Conservation (phyloP, 2,329 filamentous ascomycete genomes). For the Lasiodiplodia hormozganensis region DNA sequence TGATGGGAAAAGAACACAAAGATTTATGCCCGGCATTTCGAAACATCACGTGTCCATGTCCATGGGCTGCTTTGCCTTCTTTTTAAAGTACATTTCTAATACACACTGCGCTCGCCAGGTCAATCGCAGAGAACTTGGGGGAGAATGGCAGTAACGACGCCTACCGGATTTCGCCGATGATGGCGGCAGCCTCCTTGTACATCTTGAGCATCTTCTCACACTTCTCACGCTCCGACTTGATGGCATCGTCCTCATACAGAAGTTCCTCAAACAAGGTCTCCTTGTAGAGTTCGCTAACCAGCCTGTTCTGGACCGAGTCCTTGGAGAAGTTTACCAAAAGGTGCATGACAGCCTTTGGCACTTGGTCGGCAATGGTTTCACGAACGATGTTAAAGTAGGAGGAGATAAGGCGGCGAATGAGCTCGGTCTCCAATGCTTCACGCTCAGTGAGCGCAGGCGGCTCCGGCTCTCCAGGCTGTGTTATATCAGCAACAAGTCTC, state of each 20-base stretch:
- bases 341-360: conserved; percentile 99
- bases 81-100: conserved; percentile 26
- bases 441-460: conserved; percentile 93
- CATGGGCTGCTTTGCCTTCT: conserved; percentile 15
- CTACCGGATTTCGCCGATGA: conserved; percentile 93
- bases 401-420: conserved; percentile 94
- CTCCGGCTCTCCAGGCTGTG: conserved; percentile 55
- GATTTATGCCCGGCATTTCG: conserved; percentile 4
- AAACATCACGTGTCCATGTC: neutral
- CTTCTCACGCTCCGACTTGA: conserved; percentile 98
- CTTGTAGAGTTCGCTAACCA: conserved; percentile 95
- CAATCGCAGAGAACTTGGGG: conserved; percentile 21
- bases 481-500: neutral
- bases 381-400: conserved; percentile 99
- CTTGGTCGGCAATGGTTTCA: conserved; percentile 97
- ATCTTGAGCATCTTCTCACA: conserved; percentile 95
- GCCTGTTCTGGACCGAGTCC: conserved; percentile 94
- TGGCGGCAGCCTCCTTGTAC: conserved; percentile 97
- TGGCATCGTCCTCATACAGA: conserved; percentile 94
- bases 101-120: conserved; percentile 23
- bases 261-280: conserved; percentile 90
- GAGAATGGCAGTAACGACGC: conserved; percentile 2
- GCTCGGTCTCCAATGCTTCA: conserved; percentile 95
- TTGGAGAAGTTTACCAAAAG: conserved; percentile 98
- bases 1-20: conserved; percentile 5